Conservation (phyloP, 2,329 filamentous ascomycete species). For the Pseudogymnoascus sp. region DNA sequence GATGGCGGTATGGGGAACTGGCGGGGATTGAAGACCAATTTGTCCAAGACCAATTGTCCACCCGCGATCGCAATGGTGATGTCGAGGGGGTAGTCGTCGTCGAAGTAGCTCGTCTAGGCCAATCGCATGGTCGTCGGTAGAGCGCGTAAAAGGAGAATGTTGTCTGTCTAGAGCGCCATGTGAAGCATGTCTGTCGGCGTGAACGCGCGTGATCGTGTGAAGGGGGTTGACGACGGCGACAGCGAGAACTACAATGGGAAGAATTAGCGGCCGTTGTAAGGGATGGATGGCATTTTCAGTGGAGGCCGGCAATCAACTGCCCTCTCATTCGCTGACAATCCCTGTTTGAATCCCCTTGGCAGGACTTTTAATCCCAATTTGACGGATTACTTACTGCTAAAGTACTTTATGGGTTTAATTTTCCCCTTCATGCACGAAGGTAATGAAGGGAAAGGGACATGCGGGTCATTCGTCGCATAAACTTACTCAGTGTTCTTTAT, state of each 20-base stretch:
- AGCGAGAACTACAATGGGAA: not conserved
- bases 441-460: not conserved
- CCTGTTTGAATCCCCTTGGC: not conserved
- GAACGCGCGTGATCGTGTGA: slow-evolving; percentile 1
- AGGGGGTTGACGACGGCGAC: not conserved
- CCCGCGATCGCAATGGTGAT: not conserved
- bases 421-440: slow-evolving; percentile 2
- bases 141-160: not conserved
- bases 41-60: not conserved
- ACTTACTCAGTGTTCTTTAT: not conserved
- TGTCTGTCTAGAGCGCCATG: not conserved
- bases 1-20: not conserved
- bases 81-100: not conserved
- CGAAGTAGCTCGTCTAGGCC: not conserved
- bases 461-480: not conserved
- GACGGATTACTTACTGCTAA: not conserved
- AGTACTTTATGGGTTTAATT: not conserved
- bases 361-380: slow-evolving; percentile 4
- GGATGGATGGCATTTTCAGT: slow-evolving; percentile 6
- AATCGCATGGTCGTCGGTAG: not conserved
- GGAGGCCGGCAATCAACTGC: not conserved
- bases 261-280: slow-evolving; percentile 1
- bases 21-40: not conserved
- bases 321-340: slow-evolving; percentile 3
- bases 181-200: not conserved